Conservation (phyloP, 305 asterid genomes). For the Solanum hybrid region DNA sequence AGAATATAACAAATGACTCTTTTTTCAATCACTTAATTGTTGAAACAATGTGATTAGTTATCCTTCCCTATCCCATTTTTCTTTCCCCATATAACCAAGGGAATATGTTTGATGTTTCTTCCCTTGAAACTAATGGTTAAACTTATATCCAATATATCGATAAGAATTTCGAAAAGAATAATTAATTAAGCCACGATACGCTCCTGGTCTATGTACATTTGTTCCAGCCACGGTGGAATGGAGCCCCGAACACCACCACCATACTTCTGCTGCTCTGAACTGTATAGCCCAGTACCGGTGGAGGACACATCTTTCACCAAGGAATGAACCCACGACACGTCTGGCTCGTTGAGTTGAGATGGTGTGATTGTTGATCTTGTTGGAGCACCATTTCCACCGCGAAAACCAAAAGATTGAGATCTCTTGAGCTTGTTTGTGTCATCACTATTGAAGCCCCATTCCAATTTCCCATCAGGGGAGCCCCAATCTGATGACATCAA, state of each 20-base stretch:
- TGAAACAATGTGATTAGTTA: conserved; percentile 6
- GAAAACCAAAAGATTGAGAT: conserved; percentile 20
- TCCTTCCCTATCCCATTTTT: background rate
- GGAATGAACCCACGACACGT: conserved; percentile 44
- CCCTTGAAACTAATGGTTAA: conserved; percentile 1
- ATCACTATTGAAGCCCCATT: conserved; percentile 18
- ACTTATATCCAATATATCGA: conserved; percentile 1
- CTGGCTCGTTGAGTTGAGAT: conserved; percentile 20
- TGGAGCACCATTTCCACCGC: conserved; percentile 6
- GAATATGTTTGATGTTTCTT: background rate
- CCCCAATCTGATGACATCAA: conserved; percentile 20
- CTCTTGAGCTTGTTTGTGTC: conserved; percentile 17
- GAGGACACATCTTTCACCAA: conserved; percentile 35
- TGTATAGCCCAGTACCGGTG: conserved; percentile 16
- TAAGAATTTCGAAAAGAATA: conserved; percentile 10
- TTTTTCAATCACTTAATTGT: conserved; percentile 5
- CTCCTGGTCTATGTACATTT: conserved; percentile 82
- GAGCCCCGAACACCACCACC: conserved; percentile 18
- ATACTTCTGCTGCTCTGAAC: conserved; percentile 28
- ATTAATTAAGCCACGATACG: conserved; percentile 33
- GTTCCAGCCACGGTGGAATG: conserved; percentile 36
- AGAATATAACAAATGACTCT: conserved; percentile 1
- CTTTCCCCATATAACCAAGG: background rate
- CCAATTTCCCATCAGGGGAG: conserved; percentile 19
- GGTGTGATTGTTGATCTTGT: conserved; percentile 3